Base-by-base conservation (phyloP, 2,329 filamentous ascomycete genomes). In the Exophiala calicioides region DNA sequence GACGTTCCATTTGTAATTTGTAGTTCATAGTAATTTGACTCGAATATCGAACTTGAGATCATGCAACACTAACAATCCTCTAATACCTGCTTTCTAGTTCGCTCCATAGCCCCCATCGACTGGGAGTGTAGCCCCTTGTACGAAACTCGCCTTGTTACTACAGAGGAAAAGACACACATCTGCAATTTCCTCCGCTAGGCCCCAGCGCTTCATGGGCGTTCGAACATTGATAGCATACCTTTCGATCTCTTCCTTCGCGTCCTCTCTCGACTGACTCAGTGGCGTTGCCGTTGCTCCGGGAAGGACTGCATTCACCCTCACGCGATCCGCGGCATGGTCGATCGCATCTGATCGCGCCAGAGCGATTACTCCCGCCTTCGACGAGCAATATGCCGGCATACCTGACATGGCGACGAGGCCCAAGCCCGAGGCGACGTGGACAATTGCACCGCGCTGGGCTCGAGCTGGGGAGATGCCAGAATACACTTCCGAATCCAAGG, bases 51-150 rank as follows among this genome's bases (percentile, higher is more conserved):
- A n/a, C n/a, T n/a, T n/a, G n/a, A n/a, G n/a, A n/a, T n/a, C n/a
- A n/a, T n/a, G n/a, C n/a, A n/a, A n/a, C n/a, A n/a, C n/a, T n/a
- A n/a, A n/a, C n/a, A n/a, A n/a, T n/a, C n/a, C n/a, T n/a, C n/a
- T n/a, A n/a, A n/a, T n/a, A n/a, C n/a, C n/a, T n/a, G n/a, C n/a
- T n/a, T n/a, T n/a, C n/a, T n/a, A n/a, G n/a, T n/a, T 33, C 9
- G 76, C 75, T 2, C 70, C 68, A 57, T 78, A 78, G 2, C 76
- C 75, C 6, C 76, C 75, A 52, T 78, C 76, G 1, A 79, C 75
- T 1, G 77, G 70, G 52, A 78, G 58, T 0, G 74, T 72, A 58
- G 75, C 69, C 0, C 76, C 76, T 42, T 77, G 74, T 1, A 78
- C 62, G 58, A 78, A 79, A 0, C 73, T 75, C 1, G 75, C 71